phyloP scores from a whole-genome alignment of 495 filamentous ascomycete species.

The Penicillium manginii region DNA sequence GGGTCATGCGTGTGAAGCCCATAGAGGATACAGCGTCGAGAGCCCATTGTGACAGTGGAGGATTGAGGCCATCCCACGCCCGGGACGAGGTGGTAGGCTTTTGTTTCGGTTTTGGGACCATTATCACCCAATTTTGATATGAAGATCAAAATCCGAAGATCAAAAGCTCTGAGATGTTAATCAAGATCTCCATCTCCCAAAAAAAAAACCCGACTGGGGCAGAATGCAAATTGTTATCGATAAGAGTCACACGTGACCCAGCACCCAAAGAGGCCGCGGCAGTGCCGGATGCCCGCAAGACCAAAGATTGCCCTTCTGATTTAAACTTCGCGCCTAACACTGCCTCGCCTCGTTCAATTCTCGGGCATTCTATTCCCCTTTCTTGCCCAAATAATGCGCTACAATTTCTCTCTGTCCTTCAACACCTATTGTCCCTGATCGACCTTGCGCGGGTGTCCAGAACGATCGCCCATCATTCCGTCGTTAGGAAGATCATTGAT shows the following conservation, averaged over 20 bases:
- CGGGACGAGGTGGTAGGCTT: conserved; percentile 46
- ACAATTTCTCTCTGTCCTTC: neutral
- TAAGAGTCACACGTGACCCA: conserved; percentile 27
- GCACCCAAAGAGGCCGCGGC: conserved; percentile 13
- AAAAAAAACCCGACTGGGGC: conserved; percentile 24
- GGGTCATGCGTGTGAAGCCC: conserved; percentile 88
- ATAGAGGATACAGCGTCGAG: conserved; percentile 80
- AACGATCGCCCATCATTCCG: conserved; percentile 32
- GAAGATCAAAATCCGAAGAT: neutral
- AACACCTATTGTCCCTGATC: neutral
- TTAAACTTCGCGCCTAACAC: conserved; percentile 28
- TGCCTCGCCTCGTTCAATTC: conserved; percentile 27
- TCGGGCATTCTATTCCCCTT: conserved; percentile 10
- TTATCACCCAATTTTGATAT: conserved; percentile 3
- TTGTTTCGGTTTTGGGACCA: conserved; percentile 38
- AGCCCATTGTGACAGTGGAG: conserved; percentile 86
- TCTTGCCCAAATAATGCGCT: conserved; percentile 14
- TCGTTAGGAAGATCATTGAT: conserved; percentile 23
- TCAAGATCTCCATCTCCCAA: conserved; percentile 13
- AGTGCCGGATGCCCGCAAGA: conserved; percentile 15
- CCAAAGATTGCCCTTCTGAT: conserved; percentile 3
- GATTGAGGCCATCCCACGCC: conserved; percentile 79
- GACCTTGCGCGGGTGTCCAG: conserved; percentile 7
- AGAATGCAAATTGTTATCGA: conserved; percentile 31
- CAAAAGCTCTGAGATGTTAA: neutral